Base-by-base conservation (phyloP, 257 asterid genomes). In the Rauvolfia tetraphylla region DNA sequence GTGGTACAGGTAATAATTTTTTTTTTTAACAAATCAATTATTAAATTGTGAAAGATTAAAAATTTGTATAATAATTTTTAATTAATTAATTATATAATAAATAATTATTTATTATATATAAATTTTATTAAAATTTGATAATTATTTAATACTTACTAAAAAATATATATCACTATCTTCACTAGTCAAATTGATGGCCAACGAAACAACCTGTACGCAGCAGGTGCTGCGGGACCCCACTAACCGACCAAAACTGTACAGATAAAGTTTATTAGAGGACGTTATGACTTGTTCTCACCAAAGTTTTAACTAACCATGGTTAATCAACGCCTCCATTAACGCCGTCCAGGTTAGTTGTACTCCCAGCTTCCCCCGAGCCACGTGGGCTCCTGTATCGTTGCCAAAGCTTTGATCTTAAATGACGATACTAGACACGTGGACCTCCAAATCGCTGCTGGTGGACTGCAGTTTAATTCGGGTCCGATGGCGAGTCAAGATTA, bases 361-460 rank as follows among this genome's bases (percentile, higher is more conserved):
- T 41, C 8, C 46, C 8, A 41, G 4, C 8, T 4, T 41, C 46
- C 46, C 8, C 53, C 23, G 8, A 9, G 70, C 65, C 78, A 76
- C 80, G 84, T 76, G 83, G 74, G 42, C 56, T 7, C 63, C 27
- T 53, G 27, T 15, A 25, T 11, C 54, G 17, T 10, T 38, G 75
- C 79, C 82, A 78, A 46, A 73, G 71, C 54, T 66, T 77, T 18
- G 3, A 2, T 49, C 36, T 7, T 15, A 42, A 33, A 72, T 1
- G 4, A 75, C 27, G 31, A 20, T 0, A 48, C 15, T 13, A 1
- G 76, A 73, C 85, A 85, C 87, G 87, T 85, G 83, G 61, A 74
- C 54, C 17, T 34, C 25, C 42, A n/a, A 36, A 25, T 14, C 17
- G 53, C 15, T 23, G 7, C 68, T 54, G 77, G 57, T 53, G 67